Base-by-base conservation (phyloP, 2,329 filamentous ascomycete genomes). In the Juglanconis sp. region DNA sequence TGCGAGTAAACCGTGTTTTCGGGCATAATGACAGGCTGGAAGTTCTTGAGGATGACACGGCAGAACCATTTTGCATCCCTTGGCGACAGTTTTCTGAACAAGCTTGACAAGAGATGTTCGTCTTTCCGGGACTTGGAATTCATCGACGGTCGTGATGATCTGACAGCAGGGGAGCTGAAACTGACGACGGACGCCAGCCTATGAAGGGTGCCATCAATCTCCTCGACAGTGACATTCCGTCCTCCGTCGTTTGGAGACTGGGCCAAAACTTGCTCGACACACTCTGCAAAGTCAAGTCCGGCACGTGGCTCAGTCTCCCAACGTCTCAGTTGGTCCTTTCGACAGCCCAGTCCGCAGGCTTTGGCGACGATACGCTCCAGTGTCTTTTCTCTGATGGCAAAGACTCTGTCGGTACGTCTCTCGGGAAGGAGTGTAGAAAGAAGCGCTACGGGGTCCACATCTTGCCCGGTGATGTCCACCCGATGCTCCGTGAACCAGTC, bases 61-160 rank as follows among this genome's bases (percentile, higher is more conserved):
- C 90, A 90, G 10, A 96, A 80, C 93, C 93, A 97, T 74, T 96
- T 96, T 4, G 87, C 89, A 69, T 96, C 90, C 48, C 79, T 78
- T 3, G 90, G 84, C 50, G 79, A 78, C 9, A 92, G 69, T 7
- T 84, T 81, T 35, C 74, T 76, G 67, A 89, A 90, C 1, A 93
- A 69, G 31, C 0, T 71, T 69, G 24, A 78, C 77, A 1, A 94
- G 71, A 3, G 80, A 71, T 51, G 55, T 4, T 75, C 73, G 72
- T 68, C 46, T 63, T 66, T 53, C 54, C 60, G 44, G 30, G 57
- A 62, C 65, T 52, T 66, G 13, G 68, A 62, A 36, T 32, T 9
- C 7, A 3, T 8, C 15, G 40, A 17, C 47, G 32, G 40, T 17
- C 68, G 68, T 3, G 72, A 71, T 30, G 73, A 70, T 50, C 82